Percentiles rank a stretch among this genome's conserved stretches.
phyloP scores from a whole-genome alignment of 2,329 filamentous ascomycete species.

The Myriosclerotinia curreyana region DNA sequence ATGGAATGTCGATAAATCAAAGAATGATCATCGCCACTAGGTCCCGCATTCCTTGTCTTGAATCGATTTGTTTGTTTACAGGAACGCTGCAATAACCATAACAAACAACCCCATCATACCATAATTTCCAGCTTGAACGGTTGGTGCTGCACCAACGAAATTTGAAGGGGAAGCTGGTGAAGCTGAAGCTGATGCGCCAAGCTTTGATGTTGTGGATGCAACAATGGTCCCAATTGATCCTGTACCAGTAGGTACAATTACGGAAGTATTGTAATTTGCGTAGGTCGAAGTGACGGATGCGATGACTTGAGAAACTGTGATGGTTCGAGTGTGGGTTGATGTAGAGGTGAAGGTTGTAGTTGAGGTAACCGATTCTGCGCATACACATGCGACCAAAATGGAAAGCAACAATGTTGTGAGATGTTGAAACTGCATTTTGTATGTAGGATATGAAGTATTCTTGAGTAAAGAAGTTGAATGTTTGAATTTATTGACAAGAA shows the following conservation, averaged over 20 bases:
- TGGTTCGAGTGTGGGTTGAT: constrained; percentile 14
- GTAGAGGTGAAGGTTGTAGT: constrained; percentile 13
- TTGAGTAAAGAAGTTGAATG: too few species aligned
- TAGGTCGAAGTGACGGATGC: constrained; percentile 13
- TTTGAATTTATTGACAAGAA: constrained; percentile 16
- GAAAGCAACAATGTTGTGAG: constrained; percentile 17
- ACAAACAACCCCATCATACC: constrained; percentile 15
- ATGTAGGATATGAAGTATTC: constrained; percentile 1
- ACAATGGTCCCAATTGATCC: constrained; percentile 6
- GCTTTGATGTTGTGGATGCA: neutral
- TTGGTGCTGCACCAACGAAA: neutral
- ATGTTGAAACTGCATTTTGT: constrained; percentile 18
- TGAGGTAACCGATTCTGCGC: constrained; percentile 8
- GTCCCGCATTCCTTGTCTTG: constrained; percentile 17
- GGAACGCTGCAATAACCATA: constrained; percentile 11
- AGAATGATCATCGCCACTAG: neutral
- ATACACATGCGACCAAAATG: constrained; percentile 18
- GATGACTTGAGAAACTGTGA: constrained; percentile 16
- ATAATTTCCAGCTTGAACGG: constrained; percentile 12
- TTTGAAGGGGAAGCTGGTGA: neutral
- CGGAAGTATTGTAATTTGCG: constrained; percentile 9
- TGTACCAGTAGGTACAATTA: constrained; percentile 7
- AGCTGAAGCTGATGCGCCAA: neutral
- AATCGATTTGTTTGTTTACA: constrained; percentile 12
- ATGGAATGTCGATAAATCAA: constrained; percentile 9